phyloP scores from a whole-genome alignment of 441 rosid genomes.

The Adansonia gregorii region DNA sequence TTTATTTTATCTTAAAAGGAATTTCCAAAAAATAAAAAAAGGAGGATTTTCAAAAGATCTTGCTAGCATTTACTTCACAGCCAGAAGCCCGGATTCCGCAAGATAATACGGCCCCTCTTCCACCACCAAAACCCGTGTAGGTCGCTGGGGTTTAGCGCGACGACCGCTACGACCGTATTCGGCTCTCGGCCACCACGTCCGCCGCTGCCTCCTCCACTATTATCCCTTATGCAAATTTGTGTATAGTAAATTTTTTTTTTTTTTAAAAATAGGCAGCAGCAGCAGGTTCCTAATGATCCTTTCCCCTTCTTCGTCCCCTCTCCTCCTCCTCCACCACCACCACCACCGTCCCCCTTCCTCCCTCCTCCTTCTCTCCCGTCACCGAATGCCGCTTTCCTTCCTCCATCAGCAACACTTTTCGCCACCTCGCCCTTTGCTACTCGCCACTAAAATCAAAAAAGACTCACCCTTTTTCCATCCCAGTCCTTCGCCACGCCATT shows the following conservation, averaged over 20 bases:
- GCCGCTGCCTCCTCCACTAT: not conserved
- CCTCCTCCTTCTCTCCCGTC: conserved; percentile 37
- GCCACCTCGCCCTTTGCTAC: not conserved
- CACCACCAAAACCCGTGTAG: not conserved
- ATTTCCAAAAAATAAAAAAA: not conserved
- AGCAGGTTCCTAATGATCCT: conserved; percentile 64
- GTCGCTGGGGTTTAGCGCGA: not conserved
- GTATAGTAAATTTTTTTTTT: too few relatives aligned
- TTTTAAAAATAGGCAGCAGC: conserved; percentile 69
- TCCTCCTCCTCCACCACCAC: conserved; percentile 16
- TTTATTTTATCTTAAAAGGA: too few relatives aligned
- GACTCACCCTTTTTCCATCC: conserved; percentile 23
- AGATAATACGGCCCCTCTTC: not conserved
- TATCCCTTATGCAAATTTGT: not conserved
- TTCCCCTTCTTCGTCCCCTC: conserved; percentile 46
- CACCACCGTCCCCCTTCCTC: conserved; percentile 38
- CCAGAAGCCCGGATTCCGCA: conserved; percentile 3
- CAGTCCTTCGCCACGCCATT: conserved; percentile 34
- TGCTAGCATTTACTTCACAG: not conserved
- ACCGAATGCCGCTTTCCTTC: conserved; percentile 26
- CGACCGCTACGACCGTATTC: conserved; percentile 7
- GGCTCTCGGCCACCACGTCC: conserved; percentile 2
- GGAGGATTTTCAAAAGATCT: not conserved
- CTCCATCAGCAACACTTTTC: conserved; percentile 21
- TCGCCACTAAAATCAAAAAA: conserved; percentile 19